Percentiles rank a stretch among this genome's conserved stretches.
These are phyloP conservation scores for Vigna reflexopilosa DNA, from an alignment of 306 rosid genomes.

Conservation along the genomic window DNA sequence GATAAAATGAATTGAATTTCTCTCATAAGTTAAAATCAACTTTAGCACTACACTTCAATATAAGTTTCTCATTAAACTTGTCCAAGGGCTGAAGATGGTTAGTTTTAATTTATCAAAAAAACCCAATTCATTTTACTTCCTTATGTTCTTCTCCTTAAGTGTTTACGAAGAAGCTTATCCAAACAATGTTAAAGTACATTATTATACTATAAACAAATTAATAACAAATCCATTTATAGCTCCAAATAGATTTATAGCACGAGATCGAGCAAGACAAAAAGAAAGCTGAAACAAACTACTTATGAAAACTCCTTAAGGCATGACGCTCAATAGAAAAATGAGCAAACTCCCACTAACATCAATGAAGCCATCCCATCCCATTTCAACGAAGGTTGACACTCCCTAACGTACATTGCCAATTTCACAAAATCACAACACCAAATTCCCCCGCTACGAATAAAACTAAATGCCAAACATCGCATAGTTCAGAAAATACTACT, in stretches of 20 bases:
- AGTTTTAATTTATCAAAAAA: not conserved
- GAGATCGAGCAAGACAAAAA: not conserved
- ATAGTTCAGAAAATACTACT: not conserved
- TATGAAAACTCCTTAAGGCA: conserved; percentile 6
- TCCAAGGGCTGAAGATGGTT: not conserved
- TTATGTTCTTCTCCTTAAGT: not conserved
- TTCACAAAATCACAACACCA: conserved; percentile 19
- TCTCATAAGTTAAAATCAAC: not conserved
- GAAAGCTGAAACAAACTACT: conserved; percentile 25
- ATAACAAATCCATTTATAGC: not conserved
- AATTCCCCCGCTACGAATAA: not conserved
- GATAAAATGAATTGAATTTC: not conserved
- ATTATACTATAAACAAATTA: conserved; percentile 14
- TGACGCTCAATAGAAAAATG: conserved; percentile 7
- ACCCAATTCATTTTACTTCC: not conserved
- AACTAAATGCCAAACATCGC: conserved; percentile 16
- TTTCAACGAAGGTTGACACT: not conserved
- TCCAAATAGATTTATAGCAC: not conserved
- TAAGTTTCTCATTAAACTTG: not conserved
- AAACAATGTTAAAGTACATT: not conserved
- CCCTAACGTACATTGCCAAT: conserved; percentile 30
- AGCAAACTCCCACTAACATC: not conserved
- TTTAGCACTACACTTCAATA: not conserved
- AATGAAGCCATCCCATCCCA: not conserved
- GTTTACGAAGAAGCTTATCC: not conserved